These are phyloP conservation scores for Lablab purpureus DNA, from an alignment of 306 rosid genomes.

Conservation along the genomic window DNA sequence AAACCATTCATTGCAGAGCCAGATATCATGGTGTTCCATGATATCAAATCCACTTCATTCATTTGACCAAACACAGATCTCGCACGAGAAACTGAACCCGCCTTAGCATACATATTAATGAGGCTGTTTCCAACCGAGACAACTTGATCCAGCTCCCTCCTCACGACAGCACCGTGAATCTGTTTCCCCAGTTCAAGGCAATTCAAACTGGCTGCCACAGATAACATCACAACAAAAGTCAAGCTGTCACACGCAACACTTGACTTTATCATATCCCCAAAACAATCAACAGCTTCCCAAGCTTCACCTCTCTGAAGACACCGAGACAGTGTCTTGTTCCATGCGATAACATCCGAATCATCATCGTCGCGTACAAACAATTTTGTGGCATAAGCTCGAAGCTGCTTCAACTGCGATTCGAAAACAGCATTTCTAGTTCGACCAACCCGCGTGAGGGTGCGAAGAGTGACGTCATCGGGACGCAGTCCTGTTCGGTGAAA, in stretches of 20 bases:
- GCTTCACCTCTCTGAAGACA: constrained; percentile 60
- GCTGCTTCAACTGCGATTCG: constrained; percentile 63
- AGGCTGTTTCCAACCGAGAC: constrained; percentile 71
- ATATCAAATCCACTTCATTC: constrained; percentile 70
- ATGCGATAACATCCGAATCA: constrained; percentile 52
- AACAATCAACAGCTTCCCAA: constrained; percentile 65
- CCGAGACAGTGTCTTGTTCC: constrained; percentile 72
- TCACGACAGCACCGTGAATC: constrained; percentile 65
- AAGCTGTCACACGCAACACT: constrained; percentile 57
- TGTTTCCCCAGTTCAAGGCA: constrained; percentile 65
- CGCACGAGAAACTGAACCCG: constrained; percentile 55
- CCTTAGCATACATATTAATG: constrained; percentile 77
- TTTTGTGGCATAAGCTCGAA: constrained; percentile 69
- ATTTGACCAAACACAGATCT: constrained; percentile 58
- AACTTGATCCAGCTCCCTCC: constrained; percentile 52
- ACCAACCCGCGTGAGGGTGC: constrained; percentile 55
- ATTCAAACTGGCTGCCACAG: constrained; percentile 56
- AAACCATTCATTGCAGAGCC: constrained; percentile 62
- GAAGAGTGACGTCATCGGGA: constrained; percentile 60
- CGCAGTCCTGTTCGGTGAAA: constrained; percentile 68
- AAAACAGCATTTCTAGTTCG: constrained; percentile 39
- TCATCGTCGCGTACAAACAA: constrained; percentile 42
- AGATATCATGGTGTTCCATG: constrained; percentile 87
- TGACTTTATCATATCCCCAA: constrained; percentile 57
- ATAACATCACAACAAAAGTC: constrained; percentile 61